Evolutionary conservation across 2,329 filamentous ascomycete genomes (phyloP), one percentile per base, ranked within the genome.

Genomic region (Hysterium pulicare): DNA sequence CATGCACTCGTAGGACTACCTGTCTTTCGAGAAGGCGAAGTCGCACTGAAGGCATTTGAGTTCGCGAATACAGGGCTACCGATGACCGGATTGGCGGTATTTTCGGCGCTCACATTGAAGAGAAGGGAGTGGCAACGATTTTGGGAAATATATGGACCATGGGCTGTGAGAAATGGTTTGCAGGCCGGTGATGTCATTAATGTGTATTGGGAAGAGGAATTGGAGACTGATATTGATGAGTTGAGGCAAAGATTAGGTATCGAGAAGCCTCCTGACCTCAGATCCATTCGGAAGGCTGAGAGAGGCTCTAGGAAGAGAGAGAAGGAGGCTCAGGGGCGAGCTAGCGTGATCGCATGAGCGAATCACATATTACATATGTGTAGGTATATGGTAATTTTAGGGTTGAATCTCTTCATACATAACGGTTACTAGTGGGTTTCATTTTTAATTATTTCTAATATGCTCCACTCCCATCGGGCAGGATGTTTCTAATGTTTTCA

Each of bases 21-120:
- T 0, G 81, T 94, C 32, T 85, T 95, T 49, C 79, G 90, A n/a
- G 93, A 98, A 72, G 93, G 93, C 20, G 93, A 98, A 73, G 79
- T 98, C 10, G 93, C 91, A n/a, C 78, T 98, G 54, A 98, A 98
- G 71, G 90, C 90, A 0, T 95, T 98, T 54, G 93, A 98, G 71
- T 98, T 95, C 65, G 83, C 90, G 20, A 98, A 97, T 62, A 97
- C 90, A 1, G 70, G 94, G 24, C 71, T 98, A 41, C 93, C 93
- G 0, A 98, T 98, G 93, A 95, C 93, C 7, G 93, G 87, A 0
- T 67, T 98, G 50, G 89, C 86, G 60, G 75, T 94, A 40, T 81
- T 90, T 45, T 89, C 90, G 2, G 73, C 81, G 10, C 66, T 82
- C 26, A 75, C 79, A 26, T 63, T 87, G 59, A 87, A 86, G 62